Base-by-base conservation (phyloP, 306 rosid genomes). In the Astragalus membranaceus region DNA sequence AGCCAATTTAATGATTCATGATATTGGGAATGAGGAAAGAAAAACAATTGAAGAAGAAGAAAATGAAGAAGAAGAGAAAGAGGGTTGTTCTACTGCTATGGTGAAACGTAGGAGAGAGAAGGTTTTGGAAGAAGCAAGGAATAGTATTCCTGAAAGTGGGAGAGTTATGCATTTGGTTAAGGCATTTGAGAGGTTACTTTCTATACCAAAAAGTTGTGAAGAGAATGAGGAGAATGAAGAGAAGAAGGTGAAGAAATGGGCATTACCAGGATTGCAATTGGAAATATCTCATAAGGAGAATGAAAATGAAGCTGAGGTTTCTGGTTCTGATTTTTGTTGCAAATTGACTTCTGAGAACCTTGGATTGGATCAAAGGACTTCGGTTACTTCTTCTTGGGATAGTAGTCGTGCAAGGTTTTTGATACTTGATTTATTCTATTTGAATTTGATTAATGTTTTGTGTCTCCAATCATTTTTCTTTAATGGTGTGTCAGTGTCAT, bases 131-230 rank as follows among this genome's bases (percentile, higher is more conserved):
- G 90, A 86, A 33, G 97, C 96, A 3, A 83, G 99, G 78, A 83
- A 78, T 15, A 91, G 92, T 54, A 82, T 85, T 13, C 97, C 97
- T 10, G 95, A 87, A 49, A 69, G 64, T 62, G 99, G 99, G 49
- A 86, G 64, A 67, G 99, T 95, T 39, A 81, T 70, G 96, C 92
- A 89, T 77, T 77, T 95, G 85, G 96, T 91, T 7, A 77, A 80
- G 70, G 99, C 99, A 2, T 95, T 95, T 61, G 99, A 95, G 95
- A 91, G 73, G 73, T 82, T 95, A 53, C 83, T 84, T 10, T 70
- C 86, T 23, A 70, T 88, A 61, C 91, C 86, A 14, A 74, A 63
- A 0, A 23, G 13, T 36, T 53, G 77, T 0, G 16, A 61, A 60
- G 50, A 12, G 67, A 33, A 64, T 2, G 81, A 87, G 36, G 84